Percentiles rank a stretch among this genome's conserved stretches.
Conservation (phyloP, 306 rosid genomes). For the Vigna radiata region DNA sequence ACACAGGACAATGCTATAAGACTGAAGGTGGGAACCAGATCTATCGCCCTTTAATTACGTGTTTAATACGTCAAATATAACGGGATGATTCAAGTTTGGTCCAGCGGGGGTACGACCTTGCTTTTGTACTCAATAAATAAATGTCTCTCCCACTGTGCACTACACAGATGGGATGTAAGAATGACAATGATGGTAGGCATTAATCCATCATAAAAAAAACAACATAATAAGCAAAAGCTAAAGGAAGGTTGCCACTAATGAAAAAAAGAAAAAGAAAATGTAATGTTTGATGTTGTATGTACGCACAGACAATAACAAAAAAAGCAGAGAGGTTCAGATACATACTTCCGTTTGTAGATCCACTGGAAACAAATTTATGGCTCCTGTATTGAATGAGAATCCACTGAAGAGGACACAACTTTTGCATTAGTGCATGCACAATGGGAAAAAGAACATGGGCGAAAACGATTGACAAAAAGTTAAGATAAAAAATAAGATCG, state of each 20-base stretch:
- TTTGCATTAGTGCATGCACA: slow-evolving; percentile 38
- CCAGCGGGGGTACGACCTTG: background rate
- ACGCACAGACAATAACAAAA: background rate
- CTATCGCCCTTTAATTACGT: background rate
- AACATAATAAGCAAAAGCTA: slow-evolving; percentile 22
- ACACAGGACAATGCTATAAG: background rate
- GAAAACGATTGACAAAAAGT: slow-evolving; percentile 29
- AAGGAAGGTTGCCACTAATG: background rate
- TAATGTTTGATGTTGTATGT: slow-evolving; percentile 34
- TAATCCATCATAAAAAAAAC: slow-evolving; percentile 5
- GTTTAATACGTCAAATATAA: slow-evolving; percentile 31
- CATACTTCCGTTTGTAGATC: slow-evolving; percentile 74
- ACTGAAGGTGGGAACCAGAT: slow-evolving; percentile 8
- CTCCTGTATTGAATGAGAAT: slow-evolving; percentile 71
- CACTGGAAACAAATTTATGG: slow-evolving; percentile 83
- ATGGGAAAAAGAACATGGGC: background rate
- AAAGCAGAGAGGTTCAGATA: slow-evolving; percentile 33
- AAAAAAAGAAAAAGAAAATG: background rate
- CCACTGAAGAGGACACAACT: slow-evolving; percentile 62
- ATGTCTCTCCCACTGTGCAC: background rate
- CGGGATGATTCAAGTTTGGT: slow-evolving; percentile 36
- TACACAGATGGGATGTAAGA: slow-evolving; percentile 17
- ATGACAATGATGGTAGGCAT: slow-evolving; percentile 25
- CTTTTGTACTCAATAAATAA: slow-evolving; percentile 20
- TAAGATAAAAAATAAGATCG: slow-evolving; percentile 31